Percentiles rank a stretch among this genome's conserved stretches.
These are phyloP conservation scores for Rosa multiflora DNA, from an alignment of 306 rosid species.

Conservation along the genomic window DNA sequence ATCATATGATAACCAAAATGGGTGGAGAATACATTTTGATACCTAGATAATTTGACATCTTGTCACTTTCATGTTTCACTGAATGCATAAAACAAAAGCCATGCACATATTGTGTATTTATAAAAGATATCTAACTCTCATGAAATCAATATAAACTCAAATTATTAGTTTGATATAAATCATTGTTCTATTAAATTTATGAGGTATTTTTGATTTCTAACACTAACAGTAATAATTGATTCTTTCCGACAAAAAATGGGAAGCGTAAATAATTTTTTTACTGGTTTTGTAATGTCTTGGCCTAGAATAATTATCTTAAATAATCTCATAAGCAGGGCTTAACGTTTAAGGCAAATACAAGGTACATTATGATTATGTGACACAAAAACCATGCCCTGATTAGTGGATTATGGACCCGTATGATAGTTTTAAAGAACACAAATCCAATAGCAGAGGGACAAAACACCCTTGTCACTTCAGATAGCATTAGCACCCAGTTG, in stretches of 20 bases:
- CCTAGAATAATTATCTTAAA: constrained; percentile 27
- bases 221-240: neutral
- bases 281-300: constrained; percentile 25
- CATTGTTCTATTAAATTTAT: neutral
- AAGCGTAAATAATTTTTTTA: no score
- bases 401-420: constrained; percentile 23
- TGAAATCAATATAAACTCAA: no score
- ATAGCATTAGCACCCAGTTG: constrained; percentile 9
- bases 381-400: constrained; percentile 12
- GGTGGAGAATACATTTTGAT: neutral
- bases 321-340: constrained; percentile 20
- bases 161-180: neutral
- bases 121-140: neutral
- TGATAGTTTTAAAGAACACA: constrained; percentile 13
- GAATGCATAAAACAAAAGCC: neutral
- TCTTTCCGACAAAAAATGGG: neutral
- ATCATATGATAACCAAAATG: neutral
- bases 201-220: neutral
- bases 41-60: neutral
- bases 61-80: neutral
- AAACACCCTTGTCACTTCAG: constrained; percentile 40
- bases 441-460: constrained; percentile 29
- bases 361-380: constrained; percentile 11
- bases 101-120: no score
- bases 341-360: constrained; percentile 11